Base-by-base conservation (phyloP, 2,329 filamentous ascomycete species). In the Aspergillus costaricaensis region DNA sequence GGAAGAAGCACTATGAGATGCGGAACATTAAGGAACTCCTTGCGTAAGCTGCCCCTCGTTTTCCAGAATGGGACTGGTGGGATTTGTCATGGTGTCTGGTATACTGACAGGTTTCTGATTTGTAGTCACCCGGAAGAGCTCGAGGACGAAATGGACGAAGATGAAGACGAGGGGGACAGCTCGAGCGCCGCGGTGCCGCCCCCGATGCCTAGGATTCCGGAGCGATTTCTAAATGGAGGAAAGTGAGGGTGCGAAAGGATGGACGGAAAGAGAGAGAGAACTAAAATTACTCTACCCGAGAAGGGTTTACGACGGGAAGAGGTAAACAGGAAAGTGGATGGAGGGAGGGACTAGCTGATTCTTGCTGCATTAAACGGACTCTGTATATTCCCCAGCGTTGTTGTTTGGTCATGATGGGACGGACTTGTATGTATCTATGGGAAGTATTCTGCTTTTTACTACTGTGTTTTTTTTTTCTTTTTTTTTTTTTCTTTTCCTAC, bases 1-100 rank as follows among this genome's bases (percentile, higher is more conserved):
- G 95, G 72, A 97, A 95, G 87, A 94, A 88, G 81, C 95, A 99
- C 78, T 99, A 99, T 78, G 95, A 99, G 83, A 99, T 99, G 95
- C 92, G 87, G 80, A 90, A 95, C 72, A 92, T 97, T 60, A 96
- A 95, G 71, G 86, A 88, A 71, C 79, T 98, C 56, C 85, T 99
- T 66, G 93, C 92, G 87, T 89, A 76, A 66, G 82, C 78, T 39
- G 25, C 41, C 41, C 47, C 19, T 54, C 14, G 54, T 53, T 38
- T 36, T 14, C 32, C 32, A 14, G 10, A 10, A 6, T 17, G 36
- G 38, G 10, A n/a, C n/a, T 19, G 14, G 14, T 25, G 39, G n/a
- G 15, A 15, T 7, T 21, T 32, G n/a, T 27, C 32, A 25, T 30
- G 17, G 55, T 65, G 36, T 36, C 12, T 36, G 32, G 32, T 36